A percentile compares a stretch with the other conserved stretches of the same genome.
phyloP scores from a whole-genome alignment of 2,329 filamentous ascomycete species.

The Fusarium sp. region DNA sequence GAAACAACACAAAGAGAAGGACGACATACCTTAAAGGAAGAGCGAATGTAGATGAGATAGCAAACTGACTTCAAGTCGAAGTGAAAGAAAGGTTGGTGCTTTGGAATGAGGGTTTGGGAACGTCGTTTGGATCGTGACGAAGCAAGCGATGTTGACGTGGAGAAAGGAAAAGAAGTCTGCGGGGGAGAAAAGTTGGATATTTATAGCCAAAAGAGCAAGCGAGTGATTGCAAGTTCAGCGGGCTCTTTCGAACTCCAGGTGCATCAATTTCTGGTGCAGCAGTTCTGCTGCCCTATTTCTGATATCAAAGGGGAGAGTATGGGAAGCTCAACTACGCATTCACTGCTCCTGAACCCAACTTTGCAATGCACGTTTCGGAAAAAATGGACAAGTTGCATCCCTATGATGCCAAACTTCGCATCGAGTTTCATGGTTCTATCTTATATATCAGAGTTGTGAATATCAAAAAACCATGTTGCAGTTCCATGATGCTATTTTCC shows the following conservation, averaged over 20 bases:
- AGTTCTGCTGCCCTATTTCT: not conserved
- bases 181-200: not conserved
- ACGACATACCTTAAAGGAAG: not conserved
- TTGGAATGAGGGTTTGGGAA: not conserved
- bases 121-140: not conserved
- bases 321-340: not conserved
- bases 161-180: not conserved
- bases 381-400: not conserved
- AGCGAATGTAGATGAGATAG: not conserved
- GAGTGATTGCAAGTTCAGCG: constrained; percentile 3
- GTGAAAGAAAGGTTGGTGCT: not conserved
- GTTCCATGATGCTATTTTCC: constrained; percentile 14
- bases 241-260: not conserved
- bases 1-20: not conserved
- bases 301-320: not conserved
- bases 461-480: constrained; percentile 10
- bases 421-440: not conserved
- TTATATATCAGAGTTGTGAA: not conserved
- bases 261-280: not conserved
- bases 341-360: not conserved
- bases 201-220: constrained; percentile 4
- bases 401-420: not conserved
- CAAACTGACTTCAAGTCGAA: not conserved
- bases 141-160: not conserved
- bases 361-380: not conserved